Percentiles rank a stretch among this genome's conserved stretches.
phyloP scores from a whole-genome alignment of 805 yeast species.

The Schizosaccharomyces cryophilus region DNA sequence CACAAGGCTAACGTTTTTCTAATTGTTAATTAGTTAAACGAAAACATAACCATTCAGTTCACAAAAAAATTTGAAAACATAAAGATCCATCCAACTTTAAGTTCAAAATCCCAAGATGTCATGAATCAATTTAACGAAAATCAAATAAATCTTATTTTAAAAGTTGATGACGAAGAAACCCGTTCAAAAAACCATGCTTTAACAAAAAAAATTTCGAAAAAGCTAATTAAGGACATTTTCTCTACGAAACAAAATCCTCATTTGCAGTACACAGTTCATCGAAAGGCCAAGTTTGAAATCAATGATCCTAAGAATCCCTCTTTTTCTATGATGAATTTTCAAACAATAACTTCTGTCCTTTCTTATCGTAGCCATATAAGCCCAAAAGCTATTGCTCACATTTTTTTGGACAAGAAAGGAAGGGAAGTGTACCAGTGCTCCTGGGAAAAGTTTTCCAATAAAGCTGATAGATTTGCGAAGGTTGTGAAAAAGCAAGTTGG shows the following conservation, averaged over 20 bases:
- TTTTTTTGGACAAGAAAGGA: constrained; percentile 52
- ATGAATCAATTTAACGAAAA: not conserved
- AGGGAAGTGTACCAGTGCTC: constrained; percentile 51
- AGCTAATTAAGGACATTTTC: not conserved
- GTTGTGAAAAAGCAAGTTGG: constrained; percentile 50
- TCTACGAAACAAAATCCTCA: not conserved
- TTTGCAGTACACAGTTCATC: not conserved
- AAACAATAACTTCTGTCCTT: constrained; percentile 44
- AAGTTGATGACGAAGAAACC: not conserved
- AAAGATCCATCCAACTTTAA: not conserved
- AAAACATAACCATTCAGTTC: not conserved
- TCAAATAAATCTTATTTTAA: not conserved
- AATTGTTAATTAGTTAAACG: not conserved
- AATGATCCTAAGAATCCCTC: not conserved
- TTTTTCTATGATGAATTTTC: constrained; percentile 16
- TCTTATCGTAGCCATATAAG: constrained; percentile 46
- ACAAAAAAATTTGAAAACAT: not conserved
- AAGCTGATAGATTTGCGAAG: constrained; percentile 71
- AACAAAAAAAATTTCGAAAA: not conserved
- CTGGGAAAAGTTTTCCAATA: constrained; percentile 74
- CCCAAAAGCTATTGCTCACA: constrained; percentile 43
- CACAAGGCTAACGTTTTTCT: not conserved
- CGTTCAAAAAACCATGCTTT: not conserved
- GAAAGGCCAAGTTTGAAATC: not conserved
- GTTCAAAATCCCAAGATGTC: not conserved